Evolutionary conservation across 805 yeast genomes (phyloP).

Genomic region (Candida golubevii): DNA sequence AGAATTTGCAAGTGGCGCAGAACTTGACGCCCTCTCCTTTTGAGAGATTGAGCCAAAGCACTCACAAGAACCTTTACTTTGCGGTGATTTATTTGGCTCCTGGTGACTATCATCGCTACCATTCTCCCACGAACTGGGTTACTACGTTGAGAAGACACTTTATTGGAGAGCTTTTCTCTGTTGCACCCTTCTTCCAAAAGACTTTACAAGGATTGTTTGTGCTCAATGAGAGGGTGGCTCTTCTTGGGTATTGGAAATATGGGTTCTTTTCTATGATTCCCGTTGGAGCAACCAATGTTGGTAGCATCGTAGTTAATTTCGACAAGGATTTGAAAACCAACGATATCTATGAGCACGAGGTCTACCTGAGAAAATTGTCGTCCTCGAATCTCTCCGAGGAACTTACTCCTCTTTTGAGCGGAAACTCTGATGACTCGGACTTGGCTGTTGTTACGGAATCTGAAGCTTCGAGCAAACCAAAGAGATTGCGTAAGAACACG

Average conservation of each 20-base stretch:
- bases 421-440: constrained; percentile 8
- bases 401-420: constrained; percentile 28
- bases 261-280: constrained; percentile 99
- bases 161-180: constrained; percentile 91
- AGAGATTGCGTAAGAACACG: constrained; percentile 60
- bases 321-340: constrained; percentile 89
- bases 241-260: constrained; percentile 92
- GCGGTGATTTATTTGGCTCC: constrained; percentile 96
- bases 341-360: constrained; percentile 54
- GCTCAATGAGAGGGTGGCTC: constrained; percentile 90
- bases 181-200: constrained; percentile 92
- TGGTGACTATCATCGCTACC: constrained; percentile 96
- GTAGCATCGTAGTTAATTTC: constrained; percentile 86
- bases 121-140: constrained; percentile 96
- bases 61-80: constrained; percentile 63
- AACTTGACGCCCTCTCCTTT: constrained; percentile 33
- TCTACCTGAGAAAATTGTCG: constrained; percentile 22
- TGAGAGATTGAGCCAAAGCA: constrained; percentile 27
- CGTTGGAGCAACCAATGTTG: constrained; percentile 98
- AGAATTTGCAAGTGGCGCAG: constrained; percentile 39
- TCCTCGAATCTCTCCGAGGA: constrained; percentile 18
- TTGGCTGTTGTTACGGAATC: constrained; percentile 7
- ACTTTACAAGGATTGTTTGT: constrained; percentile 84
- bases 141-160: constrained; percentile 90
- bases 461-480: constrained; percentile 13